Conservation (phyloP, 2,329 filamentous ascomycete genomes). For the Sclerotiophoma versabilis region DNA sequence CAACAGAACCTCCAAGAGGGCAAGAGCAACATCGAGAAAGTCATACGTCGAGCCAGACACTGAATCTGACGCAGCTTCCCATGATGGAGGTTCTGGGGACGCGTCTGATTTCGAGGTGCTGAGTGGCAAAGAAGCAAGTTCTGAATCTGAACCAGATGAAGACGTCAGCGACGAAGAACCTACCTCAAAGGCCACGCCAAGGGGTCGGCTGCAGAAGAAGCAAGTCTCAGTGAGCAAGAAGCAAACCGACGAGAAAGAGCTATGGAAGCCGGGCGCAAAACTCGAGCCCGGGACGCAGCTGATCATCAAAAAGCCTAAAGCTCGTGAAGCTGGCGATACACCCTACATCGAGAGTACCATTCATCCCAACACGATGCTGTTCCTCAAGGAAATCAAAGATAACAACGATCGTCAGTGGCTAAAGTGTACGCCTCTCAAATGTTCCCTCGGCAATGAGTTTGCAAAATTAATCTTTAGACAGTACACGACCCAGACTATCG, state of each 20-base stretch:
- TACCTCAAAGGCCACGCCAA: constrained; percentile 30
- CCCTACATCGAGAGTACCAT: constrained; percentile 65
- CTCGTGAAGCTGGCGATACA: constrained; percentile 65
- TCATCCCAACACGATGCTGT: constrained; percentile 69
- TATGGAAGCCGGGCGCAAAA: constrained; percentile 65
- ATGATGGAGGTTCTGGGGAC: constrained; percentile 31
- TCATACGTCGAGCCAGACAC: constrained; percentile 46
- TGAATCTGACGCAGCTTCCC: constrained; percentile 19
- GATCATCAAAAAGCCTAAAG: constrained; percentile 68
- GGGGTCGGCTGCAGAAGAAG: constrained; percentile 32
- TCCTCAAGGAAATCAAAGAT: constrained; percentile 63
- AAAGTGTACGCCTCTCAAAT: constrained; percentile 59
- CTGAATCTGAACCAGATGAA: constrained; percentile 45
- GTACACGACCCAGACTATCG: constrained; percentile 83
- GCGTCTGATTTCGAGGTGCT: constrained; percentile 54
- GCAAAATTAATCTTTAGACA: constrained; percentile 48
- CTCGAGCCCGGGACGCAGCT: constrained; percentile 66
- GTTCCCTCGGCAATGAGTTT: too few relatives aligned
- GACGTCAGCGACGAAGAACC: constrained; percentile 38
- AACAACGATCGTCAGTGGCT: constrained; percentile 71
- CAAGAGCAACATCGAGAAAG: constrained; percentile 42
- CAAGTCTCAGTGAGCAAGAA: constrained; percentile 1
- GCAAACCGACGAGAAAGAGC: constrained; percentile 53
- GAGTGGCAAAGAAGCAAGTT: constrained; percentile 37
- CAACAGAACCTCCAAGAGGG: constrained; percentile 44